These are phyloP conservation scores for Candida schatavii DNA, from an alignment of 805 yeast species.

Conservation along the genomic window DNA sequence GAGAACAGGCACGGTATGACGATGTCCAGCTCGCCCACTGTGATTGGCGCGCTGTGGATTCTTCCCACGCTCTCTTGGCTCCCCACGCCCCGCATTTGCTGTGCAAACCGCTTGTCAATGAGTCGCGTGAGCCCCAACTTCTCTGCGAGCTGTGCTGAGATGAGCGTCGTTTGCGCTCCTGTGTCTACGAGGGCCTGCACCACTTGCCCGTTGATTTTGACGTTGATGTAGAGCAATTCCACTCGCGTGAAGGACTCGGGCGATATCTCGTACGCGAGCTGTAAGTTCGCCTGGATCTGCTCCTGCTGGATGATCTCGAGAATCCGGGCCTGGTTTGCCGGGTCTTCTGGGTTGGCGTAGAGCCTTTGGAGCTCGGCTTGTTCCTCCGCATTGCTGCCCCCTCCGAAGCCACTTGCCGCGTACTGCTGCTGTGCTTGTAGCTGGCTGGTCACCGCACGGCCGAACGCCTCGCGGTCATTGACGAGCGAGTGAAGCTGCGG, in stretches of 20 bases:
- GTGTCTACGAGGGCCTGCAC: slow-evolving; percentile 94
- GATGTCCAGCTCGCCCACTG: slow-evolving; percentile 54
- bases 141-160: slow-evolving; percentile 76
- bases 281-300: slow-evolving; percentile 76
- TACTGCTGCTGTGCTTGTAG: slow-evolving; percentile 31
- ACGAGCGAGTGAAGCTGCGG: slow-evolving; percentile 50
- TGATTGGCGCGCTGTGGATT: slow-evolving; percentile 84
- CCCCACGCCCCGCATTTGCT: slow-evolving; percentile 92
- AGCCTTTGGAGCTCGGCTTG: slow-evolving; percentile 48
- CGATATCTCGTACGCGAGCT: slow-evolving; percentile 76
- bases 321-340: slow-evolving; percentile 63
- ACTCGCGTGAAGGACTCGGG: slow-evolving; percentile 89
- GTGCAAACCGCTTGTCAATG: slow-evolving; percentile 75
- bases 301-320: slow-evolving; percentile 65
- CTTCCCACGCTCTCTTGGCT: slow-evolving; percentile 72
- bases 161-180: slow-evolving; percentile 90
- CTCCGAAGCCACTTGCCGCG: slow-evolving; percentile 5
- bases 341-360: slow-evolving; percentile 66
- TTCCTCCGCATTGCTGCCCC: slow-evolving; percentile 7
- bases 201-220: slow-evolving; percentile 74
- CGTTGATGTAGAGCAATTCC: slow-evolving; percentile 76
- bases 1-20: slow-evolving; percentile 41
- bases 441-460: slow-evolving; percentile 21
- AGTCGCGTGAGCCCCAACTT: slow-evolving; percentile 64
- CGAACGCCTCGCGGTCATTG: slow-evolving; percentile 49